Percentiles rank a stretch among this genome's conserved stretches.
phyloP scores from a whole-genome alignment of 2,329 filamentous ascomycete species.

The Fusarium concolor region DNA sequence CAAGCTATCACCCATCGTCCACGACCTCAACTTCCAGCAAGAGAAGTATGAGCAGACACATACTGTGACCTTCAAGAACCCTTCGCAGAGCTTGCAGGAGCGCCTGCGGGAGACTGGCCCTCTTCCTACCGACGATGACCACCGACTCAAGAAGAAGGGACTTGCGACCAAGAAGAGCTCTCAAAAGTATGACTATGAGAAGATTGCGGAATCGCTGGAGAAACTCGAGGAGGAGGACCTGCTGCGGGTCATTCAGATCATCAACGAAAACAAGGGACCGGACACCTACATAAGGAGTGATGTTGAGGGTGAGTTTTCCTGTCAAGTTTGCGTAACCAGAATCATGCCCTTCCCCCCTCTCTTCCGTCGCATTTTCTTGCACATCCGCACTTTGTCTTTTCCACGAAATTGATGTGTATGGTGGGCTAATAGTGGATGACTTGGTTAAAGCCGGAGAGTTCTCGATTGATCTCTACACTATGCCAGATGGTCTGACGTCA shows the following conservation, averaged over 20 bases:
- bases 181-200: slow-evolving; percentile 86
- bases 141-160: slow-evolving; percentile 69
- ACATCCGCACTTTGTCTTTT: slow-evolving; percentile 27
- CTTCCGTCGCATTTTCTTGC: not conserved
- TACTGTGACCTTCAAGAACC: slow-evolving; percentile 88
- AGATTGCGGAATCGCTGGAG: slow-evolving; percentile 90
- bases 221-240: slow-evolving; percentile 93
- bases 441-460: slow-evolving; percentile 83
- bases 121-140: slow-evolving; percentile 79
- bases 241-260: slow-evolving; percentile 94
- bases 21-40: slow-evolving; percentile 92
- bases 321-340: not conserved
- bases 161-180: slow-evolving; percentile 81
- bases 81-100: slow-evolving; percentile 84
- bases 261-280: slow-evolving; percentile 94
- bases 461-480: slow-evolving; percentile 97
- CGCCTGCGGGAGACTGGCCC: slow-evolving; percentile 85
- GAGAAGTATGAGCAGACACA: slow-evolving; percentile 87
- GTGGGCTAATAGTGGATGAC: slow-evolving; percentile 52
- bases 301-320: slow-evolving; percentile 79
- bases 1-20: slow-evolving; percentile 77
- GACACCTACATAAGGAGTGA: slow-evolving; percentile 98
- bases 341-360: not conserved
- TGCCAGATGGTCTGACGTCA: slow-evolving; percentile 88
- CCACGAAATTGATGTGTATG: slow-evolving; percentile 49